Evolutionary conservation across 2,329 filamentous ascomycete species (phyloP), one percentile per base, ranked within the genome.

Genomic region (Myotisia sp.): DNA sequence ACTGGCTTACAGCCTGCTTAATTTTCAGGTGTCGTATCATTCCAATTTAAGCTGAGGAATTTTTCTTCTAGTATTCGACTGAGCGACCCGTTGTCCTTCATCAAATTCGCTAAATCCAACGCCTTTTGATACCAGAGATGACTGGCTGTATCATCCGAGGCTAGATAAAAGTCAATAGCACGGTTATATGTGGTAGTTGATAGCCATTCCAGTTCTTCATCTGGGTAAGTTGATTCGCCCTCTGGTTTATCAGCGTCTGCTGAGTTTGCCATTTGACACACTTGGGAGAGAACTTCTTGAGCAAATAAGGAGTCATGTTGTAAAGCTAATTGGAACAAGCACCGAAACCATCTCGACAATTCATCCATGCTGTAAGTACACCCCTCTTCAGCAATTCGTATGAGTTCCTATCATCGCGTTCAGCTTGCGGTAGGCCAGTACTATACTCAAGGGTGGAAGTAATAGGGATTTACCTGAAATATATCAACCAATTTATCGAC

Each of bases 301-400:
- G 57, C 52, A n/a, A 52, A 42, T 5, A 36, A n/a, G 21, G 46
- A 35, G 14, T 49, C 48, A 4, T 36, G 59, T 1, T 68, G 60
- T 0, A 85, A 56, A 0, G 78, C 68, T 1, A 74, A 63, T 41
- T 80, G 77, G 43, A 87, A 80, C 2, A 90, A 63, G 45, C 80
- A 85, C 1, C 82, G 72, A 29, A 87, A 70, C 61, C 90, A 92
- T 46, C 78, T 79, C 5, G 79, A 71, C 1, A 92, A 61, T 44
- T 73, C 75, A 1, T 78, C 67, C 28, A 76, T 72, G 1, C 54
- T 47, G 12, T 74, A 65, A n/a, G n/a, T n/a, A n/a, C n/a, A n/a
- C n/a, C n/a, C n/a, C n/a, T n/a, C n/a, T n/a, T n/a, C n/a, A n/a
- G n/a, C n/a, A n/a, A n/a, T n/a, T n/a, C n/a, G n/a, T n/a, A n/a